Base-by-base conservation (phyloP, 164 flowering plant genomes). In the Pachysandra terminalis region DNA sequence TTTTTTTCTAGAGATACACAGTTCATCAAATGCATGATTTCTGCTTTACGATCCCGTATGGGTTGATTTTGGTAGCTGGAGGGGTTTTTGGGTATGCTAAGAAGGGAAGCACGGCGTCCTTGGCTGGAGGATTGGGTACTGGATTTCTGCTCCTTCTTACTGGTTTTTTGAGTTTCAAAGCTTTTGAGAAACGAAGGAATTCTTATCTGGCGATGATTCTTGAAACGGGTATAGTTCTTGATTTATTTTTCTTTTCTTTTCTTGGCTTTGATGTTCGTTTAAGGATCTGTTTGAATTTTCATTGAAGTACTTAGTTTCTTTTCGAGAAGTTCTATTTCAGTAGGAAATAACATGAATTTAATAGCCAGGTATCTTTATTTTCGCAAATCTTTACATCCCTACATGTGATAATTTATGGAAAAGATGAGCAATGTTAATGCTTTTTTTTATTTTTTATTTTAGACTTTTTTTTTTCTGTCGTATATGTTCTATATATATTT, bases 11-110 rank as follows among this genome's bases (percentile, higher is more conserved):
- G 24, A 69, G 55, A 68, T 40, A 76, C 61, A 61, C 65, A 73
- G 52, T 65, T 69, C 48, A 21, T 56, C 62, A 83, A 85, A 93
- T 93, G 98, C 96, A 88, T 72, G 98, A 94, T 84, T 94, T 94
- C 77, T 94, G 98, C 85, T 85, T 94, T 78, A 92, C 96, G 65
- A 87, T 94, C 78, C 98, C 98, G 13, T 94, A 89, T 60, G 96
- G 96, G 23, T 21, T 91, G 65, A 17, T 88, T 19, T 79, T 91
- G 56, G 77, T 84, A 10, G 72, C 52, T 27, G 98, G 98, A 14
- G 98, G 98, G 14, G 13, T 85, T 21, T 15, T 89, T 70, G 98
- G 95, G n/a, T 94, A 76, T 61, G 71, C 75, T 21, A 84, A 70
- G 81, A 90, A 81, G 71, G 90, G 96, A 19, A 95, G 98, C 78